Percentiles rank a stretch among this genome's conserved stretches.
phyloP scores from a whole-genome alignment of 352 stramenopile genomes.

The Lagenidium sp. region DNA sequence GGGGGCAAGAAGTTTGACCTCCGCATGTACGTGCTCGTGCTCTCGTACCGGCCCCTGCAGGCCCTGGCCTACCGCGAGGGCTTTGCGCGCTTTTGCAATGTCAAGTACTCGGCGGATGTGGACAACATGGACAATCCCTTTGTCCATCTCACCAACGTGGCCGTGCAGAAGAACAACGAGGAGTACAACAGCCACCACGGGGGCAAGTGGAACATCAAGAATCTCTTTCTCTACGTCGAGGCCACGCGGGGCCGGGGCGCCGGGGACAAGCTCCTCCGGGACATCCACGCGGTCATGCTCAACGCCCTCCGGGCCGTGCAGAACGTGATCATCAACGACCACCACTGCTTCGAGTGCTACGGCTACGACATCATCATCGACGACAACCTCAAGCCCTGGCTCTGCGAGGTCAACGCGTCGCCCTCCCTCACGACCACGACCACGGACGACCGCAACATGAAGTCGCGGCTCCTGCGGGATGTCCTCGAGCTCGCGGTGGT shows the following conservation, averaged over 20 bases:
- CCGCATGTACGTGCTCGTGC: conserved; percentile 89
- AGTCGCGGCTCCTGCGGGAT: conserved; percentile 57
- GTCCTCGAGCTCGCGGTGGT: conserved; percentile 57
- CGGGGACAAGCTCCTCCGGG: conserved; percentile 47
- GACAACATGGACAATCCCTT: conserved; percentile 89
- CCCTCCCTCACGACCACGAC: conserved; percentile 68
- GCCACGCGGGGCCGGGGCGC: conserved; percentile 39
- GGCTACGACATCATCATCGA: conserved; percentile 94
- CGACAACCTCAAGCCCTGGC: conserved; percentile 87
- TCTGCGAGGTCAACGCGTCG: conserved; percentile 86
- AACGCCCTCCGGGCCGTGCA: conserved; percentile 85
- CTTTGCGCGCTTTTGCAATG: conserved; percentile 91
- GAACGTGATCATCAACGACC: conserved; percentile 90
- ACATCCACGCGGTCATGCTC: conserved; percentile 79
- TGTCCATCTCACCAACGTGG: conserved; percentile 86
- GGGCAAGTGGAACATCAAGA: conserved; percentile 87
- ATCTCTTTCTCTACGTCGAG: conserved; percentile 82
- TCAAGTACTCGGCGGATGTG: conserved; percentile 77
- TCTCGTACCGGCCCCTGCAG: conserved; percentile 82
- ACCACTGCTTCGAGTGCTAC: conserved; percentile 93
- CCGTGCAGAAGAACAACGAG: conserved; percentile 87
- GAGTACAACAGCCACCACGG: conserved; percentile 89
- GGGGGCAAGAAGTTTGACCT: conserved; percentile 93
- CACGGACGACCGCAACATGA: conserved; percentile 69
- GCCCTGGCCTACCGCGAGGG: conserved; percentile 77